These are phyloP conservation scores for Epichloe uncinata DNA, from an alignment of 2,329 filamentous ascomycete genomes.

Conservation along the genomic window DNA sequence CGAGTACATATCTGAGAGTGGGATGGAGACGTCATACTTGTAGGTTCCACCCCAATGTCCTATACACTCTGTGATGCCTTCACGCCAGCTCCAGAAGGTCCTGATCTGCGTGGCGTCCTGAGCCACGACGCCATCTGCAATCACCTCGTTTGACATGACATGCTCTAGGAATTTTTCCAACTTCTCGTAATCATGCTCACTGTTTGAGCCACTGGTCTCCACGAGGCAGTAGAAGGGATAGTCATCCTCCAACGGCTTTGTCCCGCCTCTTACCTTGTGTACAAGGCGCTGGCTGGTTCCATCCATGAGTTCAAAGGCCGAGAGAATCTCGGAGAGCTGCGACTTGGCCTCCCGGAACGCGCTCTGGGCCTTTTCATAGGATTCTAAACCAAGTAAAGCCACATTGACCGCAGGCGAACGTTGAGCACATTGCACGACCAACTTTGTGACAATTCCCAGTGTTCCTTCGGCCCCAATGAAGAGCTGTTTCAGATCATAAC, in stretches of 20 bases:
- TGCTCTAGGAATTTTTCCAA: conserved; percentile 81
- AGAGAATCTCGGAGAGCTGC: conserved; percentile 87
- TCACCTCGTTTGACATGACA: conserved; percentile 78
- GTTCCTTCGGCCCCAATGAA: conserved; percentile 96
- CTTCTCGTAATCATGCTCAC: conserved; percentile 88
- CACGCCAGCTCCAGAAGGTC: conserved; percentile 81
- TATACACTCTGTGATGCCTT: conserved; percentile 80
- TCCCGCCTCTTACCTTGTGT: conserved; percentile 58
- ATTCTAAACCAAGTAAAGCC: conserved; percentile 83
- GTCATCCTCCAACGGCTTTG: conserved; percentile 70
- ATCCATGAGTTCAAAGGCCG: conserved; percentile 97
- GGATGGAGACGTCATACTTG: conserved; percentile 97
- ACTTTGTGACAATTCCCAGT: conserved; percentile 81
- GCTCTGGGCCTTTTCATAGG: conserved; percentile 74
- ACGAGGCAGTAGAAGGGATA: conserved; percentile 94
- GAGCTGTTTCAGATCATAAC: conserved; percentile 92
- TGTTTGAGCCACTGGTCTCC: conserved; percentile 90
- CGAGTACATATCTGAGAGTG: conserved; percentile 71
- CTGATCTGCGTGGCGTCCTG: conserved; percentile 85
- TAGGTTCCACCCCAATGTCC: conserved; percentile 91
- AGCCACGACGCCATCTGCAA: conserved; percentile 79
- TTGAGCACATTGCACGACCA: conserved; percentile 82
- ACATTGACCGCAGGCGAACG: conserved; percentile 83
- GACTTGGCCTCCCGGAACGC: conserved; percentile 83
- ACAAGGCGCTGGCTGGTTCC: conserved; percentile 68